Evolutionary conservation across 768 basidiomycete genomes (phyloP).

Genomic region (Lentinula detonsa): DNA sequence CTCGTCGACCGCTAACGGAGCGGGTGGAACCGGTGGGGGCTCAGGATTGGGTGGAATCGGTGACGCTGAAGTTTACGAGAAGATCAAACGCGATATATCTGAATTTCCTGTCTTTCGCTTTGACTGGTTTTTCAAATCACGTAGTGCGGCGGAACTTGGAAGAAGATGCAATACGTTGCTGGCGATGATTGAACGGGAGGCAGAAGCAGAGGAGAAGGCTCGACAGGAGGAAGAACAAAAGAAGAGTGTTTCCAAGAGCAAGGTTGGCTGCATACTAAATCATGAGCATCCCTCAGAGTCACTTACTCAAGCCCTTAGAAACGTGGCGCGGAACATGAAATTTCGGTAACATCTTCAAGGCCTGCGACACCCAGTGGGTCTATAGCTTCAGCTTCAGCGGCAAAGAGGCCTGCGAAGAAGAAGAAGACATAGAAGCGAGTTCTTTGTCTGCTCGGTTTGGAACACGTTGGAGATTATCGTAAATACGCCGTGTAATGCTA

Average conservation of each 20-base stretch:
- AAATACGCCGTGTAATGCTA: neutral
- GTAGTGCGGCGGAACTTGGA: constrained; percentile 84
- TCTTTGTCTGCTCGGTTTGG: neutral
- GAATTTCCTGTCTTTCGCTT: constrained; percentile 98
- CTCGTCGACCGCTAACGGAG: neutral
- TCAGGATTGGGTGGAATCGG: neutral
- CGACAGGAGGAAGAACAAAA: constrained; percentile 58
- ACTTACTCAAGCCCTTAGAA: constrained; percentile 36
- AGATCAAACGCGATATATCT: constrained; percentile 92
- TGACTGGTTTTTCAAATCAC: constrained; percentile 97
- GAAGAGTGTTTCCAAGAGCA: constrained; percentile 50
- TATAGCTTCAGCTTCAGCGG: constrained; percentile 28
- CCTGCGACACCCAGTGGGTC: constrained; percentile 55
- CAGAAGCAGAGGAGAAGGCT: constrained; percentile 30
- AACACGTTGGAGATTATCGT: neutral
- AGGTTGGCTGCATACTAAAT: constrained; percentile 35
- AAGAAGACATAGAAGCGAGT: constrained; percentile 46
- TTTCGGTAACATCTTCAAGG: constrained; percentile 29
- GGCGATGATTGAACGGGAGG: constrained; percentile 91
- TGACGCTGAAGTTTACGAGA: constrained; percentile 81
- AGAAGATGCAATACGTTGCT: constrained; percentile 84
- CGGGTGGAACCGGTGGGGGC: neutral
- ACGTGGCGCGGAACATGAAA: constrained; percentile 51
- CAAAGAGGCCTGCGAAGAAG: constrained; percentile 60
- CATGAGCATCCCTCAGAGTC: neutral